Evolutionary conservation across 768 basidiomycete genomes (phyloP).

Genomic region (Podaxis rugospora): DNA sequence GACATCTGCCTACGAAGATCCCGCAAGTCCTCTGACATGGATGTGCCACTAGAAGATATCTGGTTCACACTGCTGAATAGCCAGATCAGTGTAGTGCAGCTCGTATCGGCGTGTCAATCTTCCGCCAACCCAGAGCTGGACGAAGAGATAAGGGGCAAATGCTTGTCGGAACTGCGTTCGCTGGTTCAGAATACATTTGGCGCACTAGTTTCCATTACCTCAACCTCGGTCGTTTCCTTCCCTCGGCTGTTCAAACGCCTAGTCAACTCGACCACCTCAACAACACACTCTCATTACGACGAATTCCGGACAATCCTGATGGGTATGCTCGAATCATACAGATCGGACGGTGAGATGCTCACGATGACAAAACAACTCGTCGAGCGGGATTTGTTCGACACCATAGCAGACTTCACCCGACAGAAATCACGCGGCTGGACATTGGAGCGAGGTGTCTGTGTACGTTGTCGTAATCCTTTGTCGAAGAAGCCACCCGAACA

Average conservation of each 20-base stretch:
- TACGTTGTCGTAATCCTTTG: slow-evolving; percentile 48
- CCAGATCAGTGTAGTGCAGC: slow-evolving; percentile 78
- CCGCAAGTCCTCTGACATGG: slow-evolving; percentile 30
- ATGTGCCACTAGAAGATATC: slow-evolving; percentile 67
- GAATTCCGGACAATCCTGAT: slow-evolving; percentile 90
- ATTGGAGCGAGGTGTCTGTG: slow-evolving; percentile 43
- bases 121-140: not conserved
- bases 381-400: slow-evolving; percentile 76
- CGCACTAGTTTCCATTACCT: slow-evolving; percentile 78
- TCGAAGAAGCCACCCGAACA: not conserved
- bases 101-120: slow-evolving; percentile 43
- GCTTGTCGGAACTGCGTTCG: slow-evolving; percentile 53
- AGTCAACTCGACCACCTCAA: slow-evolving; percentile 65
- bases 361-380: slow-evolving; percentile 78
- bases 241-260: slow-evolving; percentile 90
- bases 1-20: slow-evolving; percentile 71
- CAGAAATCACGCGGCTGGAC: slow-evolving; percentile 65
- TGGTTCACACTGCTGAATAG: slow-evolving; percentile 86
- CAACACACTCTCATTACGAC: slow-evolving; percentile 68
- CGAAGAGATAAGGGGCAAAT: slow-evolving; percentile 5
- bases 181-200: slow-evolving; percentile 84
- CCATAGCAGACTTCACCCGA: slow-evolving; percentile 53
- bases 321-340: slow-evolving; percentile 95
- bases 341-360: slow-evolving; percentile 87
- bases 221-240: slow-evolving; percentile 79